Evolutionary conservation across 2,329 filamentous ascomycete species (phyloP).

Genomic region (Zymoseptoria ardabiliae): DNA sequence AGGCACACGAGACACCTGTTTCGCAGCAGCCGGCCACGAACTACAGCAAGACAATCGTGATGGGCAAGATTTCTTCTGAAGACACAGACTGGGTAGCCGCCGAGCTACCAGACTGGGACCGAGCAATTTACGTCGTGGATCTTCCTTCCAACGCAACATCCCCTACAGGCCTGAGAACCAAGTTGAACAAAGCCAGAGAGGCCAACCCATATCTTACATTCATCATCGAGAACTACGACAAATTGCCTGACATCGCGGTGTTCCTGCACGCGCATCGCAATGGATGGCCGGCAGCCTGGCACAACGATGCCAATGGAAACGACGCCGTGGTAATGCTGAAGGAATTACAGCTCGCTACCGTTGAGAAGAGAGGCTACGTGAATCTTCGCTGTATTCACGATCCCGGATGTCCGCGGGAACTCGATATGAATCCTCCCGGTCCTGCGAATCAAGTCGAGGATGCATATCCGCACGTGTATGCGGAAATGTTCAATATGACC

Average conservation of each 20-base stretch:
- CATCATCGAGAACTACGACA: constrained; percentile 40
- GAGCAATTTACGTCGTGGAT: constrained; percentile 40
- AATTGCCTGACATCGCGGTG: constrained; percentile 23
- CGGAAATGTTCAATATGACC: constrained; percentile 18
- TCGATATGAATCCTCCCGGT: constrained; percentile 17
- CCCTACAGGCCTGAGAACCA: constrained; percentile 13
- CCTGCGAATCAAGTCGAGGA: constrained; percentile 14
- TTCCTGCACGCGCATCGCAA: constrained; percentile 26
- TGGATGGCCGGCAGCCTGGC: constrained; percentile 22
- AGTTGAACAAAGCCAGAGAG: constrained; percentile 38
- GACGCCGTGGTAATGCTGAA: constrained; percentile 22
- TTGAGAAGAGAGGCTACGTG: constrained; percentile 21
- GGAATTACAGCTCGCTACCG: constrained; percentile 14
- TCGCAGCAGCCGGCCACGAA: neutral
- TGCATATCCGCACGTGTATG: constrained; percentile 17
- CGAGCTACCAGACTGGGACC: constrained; percentile 42
- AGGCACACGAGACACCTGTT: neutral
- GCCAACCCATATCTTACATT: constrained; percentile 43
- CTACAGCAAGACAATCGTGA: constrained; percentile 26
- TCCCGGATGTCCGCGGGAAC: constrained; percentile 21
- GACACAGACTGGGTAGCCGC: constrained; percentile 39
- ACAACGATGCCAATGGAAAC: constrained; percentile 22
- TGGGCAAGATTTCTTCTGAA: constrained; percentile 39
- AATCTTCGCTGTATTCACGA: constrained; percentile 22
- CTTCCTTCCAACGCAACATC: constrained; percentile 22